Conservation (phyloP, 768 basidiomycete genomes). For the Collybiopsis luxurians region DNA sequence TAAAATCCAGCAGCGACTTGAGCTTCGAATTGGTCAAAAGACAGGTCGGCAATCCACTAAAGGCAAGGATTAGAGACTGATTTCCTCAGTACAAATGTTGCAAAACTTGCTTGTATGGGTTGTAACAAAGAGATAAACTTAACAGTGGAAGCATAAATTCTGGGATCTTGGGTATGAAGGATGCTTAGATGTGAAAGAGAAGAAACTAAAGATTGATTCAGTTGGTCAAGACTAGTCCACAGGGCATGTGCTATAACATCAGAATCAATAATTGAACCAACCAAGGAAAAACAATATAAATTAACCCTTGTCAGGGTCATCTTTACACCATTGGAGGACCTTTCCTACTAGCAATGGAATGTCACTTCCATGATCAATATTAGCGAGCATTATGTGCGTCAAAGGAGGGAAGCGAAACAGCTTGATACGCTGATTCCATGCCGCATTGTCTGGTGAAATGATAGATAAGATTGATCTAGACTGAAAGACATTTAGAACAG, state of each 20-base stretch:
- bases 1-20: constrained; percentile 54
- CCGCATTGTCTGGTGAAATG: constrained; percentile 60
- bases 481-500: constrained; percentile 9
- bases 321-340: constrained; percentile 86
- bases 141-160: constrained; percentile 52
- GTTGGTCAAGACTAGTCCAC: constrained; percentile 62
- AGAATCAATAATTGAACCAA: neutral
- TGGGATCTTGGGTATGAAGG: constrained; percentile 43
- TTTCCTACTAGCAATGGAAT: constrained; percentile 92
- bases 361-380: constrained; percentile 94
- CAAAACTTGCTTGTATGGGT: constrained; percentile 45
- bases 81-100: neutral
- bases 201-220: constrained; percentile 58
- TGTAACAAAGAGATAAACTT: constrained; percentile 62
- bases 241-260: constrained; percentile 50
- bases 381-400: constrained; percentile 85
- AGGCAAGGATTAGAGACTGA: constrained; percentile 1
- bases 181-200: constrained; percentile 51
- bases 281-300: neutral
- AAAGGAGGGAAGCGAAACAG: constrained; percentile 82
- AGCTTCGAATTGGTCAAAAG: constrained; percentile 39
- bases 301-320: constrained; percentile 55
- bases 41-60: constrained; percentile 63
- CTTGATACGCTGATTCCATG: constrained; percentile 71
- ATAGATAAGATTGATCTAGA: constrained; percentile 40